phyloP scores from a whole-genome alignment of 2,329 filamentous ascomycete species.

The Triangularia verruculosa region DNA sequence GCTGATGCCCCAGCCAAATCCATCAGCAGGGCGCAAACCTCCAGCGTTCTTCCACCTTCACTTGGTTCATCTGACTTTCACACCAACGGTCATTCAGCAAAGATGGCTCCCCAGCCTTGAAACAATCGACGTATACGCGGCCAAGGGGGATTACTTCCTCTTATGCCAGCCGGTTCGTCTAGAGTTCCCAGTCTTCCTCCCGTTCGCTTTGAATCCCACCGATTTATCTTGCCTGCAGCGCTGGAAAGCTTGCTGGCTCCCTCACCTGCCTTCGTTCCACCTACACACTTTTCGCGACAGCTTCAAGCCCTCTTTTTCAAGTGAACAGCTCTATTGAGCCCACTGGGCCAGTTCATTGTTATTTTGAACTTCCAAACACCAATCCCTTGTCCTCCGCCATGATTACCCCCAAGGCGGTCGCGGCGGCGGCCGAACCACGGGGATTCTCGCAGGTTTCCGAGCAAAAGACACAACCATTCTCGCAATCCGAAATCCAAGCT shows the following conservation, averaged over 20 bases:
- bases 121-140: slow-evolving; percentile 12
- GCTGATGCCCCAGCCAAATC: slow-evolving; percentile 35
- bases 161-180: slow-evolving; percentile 15
- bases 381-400: not conserved
- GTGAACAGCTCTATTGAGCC: not conserved
- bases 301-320: slow-evolving; percentile 1
- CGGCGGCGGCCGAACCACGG: slow-evolving; percentile 43
- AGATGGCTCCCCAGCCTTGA: slow-evolving; percentile 20
- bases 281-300: not conserved
- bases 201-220: not conserved
- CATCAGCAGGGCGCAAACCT: slow-evolving; percentile 40
- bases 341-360: not conserved
- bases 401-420: not conserved
- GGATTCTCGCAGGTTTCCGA: slow-evolving; percentile 37
- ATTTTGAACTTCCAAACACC: not conserved
- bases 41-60: slow-evolving; percentile 19
- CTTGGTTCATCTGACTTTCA: slow-evolving; percentile 31
- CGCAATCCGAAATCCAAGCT: slow-evolving; percentile 53
- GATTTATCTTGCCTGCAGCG: not conserved
- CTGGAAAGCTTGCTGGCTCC: slow-evolving; percentile 1
- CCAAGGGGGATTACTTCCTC: slow-evolving; percentile 14
- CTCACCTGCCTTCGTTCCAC: not conserved
- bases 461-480: slow-evolving; percentile 59
- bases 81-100: slow-evolving; percentile 28
- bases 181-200: slow-evolving; percentile 7